phyloP scores from a whole-genome alignment of 495 filamentous ascomycete genomes.

The Aspergillus bridgeri region DNA sequence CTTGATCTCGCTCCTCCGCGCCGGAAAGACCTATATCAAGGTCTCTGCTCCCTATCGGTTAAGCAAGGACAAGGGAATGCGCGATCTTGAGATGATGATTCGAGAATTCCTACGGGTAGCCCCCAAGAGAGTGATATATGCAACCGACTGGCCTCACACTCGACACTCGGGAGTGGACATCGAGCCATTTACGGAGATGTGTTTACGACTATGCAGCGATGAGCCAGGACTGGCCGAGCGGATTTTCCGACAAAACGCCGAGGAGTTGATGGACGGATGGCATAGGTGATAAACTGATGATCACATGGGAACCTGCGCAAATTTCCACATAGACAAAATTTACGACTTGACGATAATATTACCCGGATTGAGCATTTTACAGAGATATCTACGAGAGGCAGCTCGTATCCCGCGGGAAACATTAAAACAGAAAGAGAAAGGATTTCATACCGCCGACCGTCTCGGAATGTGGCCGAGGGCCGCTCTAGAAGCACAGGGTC shows the following conservation, averaged over 20 bases:
- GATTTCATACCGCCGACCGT: neutral
- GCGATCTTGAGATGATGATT: conserved; percentile 39
- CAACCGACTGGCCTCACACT: conserved; percentile 54
- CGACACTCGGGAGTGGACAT: conserved; percentile 45
- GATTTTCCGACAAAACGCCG: conserved; percentile 44
- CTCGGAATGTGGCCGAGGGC: neutral
- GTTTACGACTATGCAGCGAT: conserved; percentile 38
- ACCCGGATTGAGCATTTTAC: neutral
- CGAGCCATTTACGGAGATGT: conserved; percentile 39
- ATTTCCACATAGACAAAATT: neutral
- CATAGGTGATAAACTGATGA: conserved; percentile 4
- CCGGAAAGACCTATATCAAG: conserved; percentile 45
- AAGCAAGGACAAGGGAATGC: conserved; percentile 32
- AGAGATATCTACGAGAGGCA: neutral
- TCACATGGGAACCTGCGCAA: neutral
- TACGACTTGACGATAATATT: neutral
- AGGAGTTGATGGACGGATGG: conserved; percentile 37
- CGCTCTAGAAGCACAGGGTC: too few relatives aligned
- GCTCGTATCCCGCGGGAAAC: neutral
- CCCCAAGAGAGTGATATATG: conserved; percentile 42
- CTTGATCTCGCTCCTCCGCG: conserved; percentile 36
- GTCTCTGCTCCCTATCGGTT: conserved; percentile 49
- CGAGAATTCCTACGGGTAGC: conserved; percentile 35
- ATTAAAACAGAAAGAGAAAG: too few relatives aligned
- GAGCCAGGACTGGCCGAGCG: conserved; percentile 38